phyloP scores from a whole-genome alignment of 768 basidiomycete genomes.

The Suillus weaverae region DNA sequence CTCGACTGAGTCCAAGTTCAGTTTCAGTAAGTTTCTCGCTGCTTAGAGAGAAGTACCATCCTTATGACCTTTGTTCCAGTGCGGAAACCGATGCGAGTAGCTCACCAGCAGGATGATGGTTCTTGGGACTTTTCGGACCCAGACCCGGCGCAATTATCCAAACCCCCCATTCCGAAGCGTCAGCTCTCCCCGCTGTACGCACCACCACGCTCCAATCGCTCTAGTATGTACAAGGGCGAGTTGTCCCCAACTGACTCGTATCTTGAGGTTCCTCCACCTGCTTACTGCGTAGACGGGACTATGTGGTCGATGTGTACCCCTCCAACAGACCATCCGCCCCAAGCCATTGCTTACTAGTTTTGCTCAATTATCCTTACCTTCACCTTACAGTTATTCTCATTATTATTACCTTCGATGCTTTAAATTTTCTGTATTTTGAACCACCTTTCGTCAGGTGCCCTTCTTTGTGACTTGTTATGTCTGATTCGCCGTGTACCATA shows the following conservation, averaged over 20 bases:
- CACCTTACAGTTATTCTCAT: neutral
- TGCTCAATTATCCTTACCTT: neutral
- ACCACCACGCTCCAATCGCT: constrained; percentile 12
- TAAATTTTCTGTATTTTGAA: neutral
- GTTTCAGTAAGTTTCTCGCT: constrained; percentile 22
- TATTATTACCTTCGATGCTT: neutral
- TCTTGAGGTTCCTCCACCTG: constrained; percentile 30
- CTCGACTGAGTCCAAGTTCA: constrained; percentile 28
- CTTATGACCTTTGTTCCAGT: constrained; percentile 9
- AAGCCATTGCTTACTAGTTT: neutral
- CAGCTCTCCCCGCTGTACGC: constrained; percentile 1
- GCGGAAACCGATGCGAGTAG: constrained; percentile 27
- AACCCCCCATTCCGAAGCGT: constrained; percentile 7
- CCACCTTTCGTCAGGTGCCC: neutral
- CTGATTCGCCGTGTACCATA: neutral
- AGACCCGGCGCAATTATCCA: constrained; percentile 12
- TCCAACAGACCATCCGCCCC: neutral
- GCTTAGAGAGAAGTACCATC: neutral
- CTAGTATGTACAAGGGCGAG: constrained; percentile 26
- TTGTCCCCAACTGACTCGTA: constrained; percentile 7
- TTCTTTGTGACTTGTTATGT: neutral
- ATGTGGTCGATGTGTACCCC: constrained; percentile 9
- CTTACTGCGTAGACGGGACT: constrained; percentile 20
- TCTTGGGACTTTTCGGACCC: constrained; percentile 35
- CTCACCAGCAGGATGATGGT: constrained; percentile 16